Evolutionary conservation across 2,329 filamentous ascomycete species (phyloP).

Genomic region (Venturia asperata): DNA sequence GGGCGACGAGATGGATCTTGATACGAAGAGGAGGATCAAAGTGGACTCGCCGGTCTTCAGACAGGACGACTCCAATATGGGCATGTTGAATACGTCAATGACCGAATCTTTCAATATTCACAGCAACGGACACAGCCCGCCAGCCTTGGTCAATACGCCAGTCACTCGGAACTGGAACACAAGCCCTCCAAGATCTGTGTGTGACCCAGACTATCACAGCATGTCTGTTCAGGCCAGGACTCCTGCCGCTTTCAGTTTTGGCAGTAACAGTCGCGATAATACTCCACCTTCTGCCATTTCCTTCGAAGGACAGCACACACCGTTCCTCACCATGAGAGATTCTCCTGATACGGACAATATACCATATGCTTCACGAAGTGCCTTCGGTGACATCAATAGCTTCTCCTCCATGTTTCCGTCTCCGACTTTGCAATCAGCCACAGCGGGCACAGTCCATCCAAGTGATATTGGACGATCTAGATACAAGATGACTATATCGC

Average conservation of each 20-base stretch:
- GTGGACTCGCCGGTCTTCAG: slow-evolving; percentile 11
- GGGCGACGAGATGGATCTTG: slow-evolving; percentile 17
- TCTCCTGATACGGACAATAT: slow-evolving; percentile 23
- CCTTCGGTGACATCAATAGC: slow-evolving; percentile 26
- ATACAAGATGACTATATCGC: slow-evolving; percentile 12
- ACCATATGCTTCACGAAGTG: slow-evolving; percentile 22
- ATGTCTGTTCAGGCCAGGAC: slow-evolving; percentile 10
- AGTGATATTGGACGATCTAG: slow-evolving; percentile 17
- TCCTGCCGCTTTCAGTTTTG: slow-evolving; percentile 17
- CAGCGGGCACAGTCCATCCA: slow-evolving; percentile 6
- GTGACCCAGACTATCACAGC: background rate
- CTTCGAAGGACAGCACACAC: slow-evolving; percentile 15
- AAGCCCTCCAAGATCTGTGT: slow-evolving; percentile 10
- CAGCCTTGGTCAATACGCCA: slow-evolving; percentile 11
- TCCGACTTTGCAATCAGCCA: slow-evolving; percentile 9
- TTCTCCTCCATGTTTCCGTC: slow-evolving; percentile 15
- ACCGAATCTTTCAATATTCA: slow-evolving; percentile 16
- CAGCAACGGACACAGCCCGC: slow-evolving; percentile 18
- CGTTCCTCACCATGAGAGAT: slow-evolving; percentile 16
- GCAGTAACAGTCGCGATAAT: slow-evolving; percentile 16
- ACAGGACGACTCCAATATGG: slow-evolving; percentile 11
- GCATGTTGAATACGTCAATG: slow-evolving; percentile 14
- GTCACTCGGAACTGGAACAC: slow-evolving; percentile 1
- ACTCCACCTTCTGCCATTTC: slow-evolving; percentile 16
- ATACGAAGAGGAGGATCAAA: slow-evolving; percentile 15